Evolutionary conservation across 148 eudicot genomes (phyloP), one percentile per base, ranked within the genome.

Genomic region (Vaccinium vitisidaea): DNA sequence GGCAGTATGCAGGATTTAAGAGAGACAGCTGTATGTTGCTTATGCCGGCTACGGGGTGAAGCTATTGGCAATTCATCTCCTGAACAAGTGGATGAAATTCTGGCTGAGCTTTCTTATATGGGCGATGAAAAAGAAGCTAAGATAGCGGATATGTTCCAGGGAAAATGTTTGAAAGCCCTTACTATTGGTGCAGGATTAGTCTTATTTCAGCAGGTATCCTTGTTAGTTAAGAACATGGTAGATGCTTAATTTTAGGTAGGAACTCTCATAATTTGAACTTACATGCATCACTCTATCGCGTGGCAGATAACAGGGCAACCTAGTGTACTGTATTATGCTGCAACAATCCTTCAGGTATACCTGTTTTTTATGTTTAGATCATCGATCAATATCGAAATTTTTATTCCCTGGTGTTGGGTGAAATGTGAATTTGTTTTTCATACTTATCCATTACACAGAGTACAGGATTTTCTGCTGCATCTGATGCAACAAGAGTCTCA

Each of bases 381-480:
- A 12, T 74, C 5, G 6, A 65, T 9, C 23, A 73, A 10, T 48
- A 77, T 58, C 12, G 18, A 59, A 67, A 27, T 39, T 15, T 49
- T 39, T 61, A 27, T 59, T 83, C 5, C 77, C 67, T 55, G 49
- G 53, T 25, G n/a, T 25, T 23, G 49, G 23, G 1, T n/a, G 48
- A 73, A 39, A 74, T 52, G 81, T 58, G 43, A 9, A 50, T 82
- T 4, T 49, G 56, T 80, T 27, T 61, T 46, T 65, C n/a, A 36
- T 54, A 61, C 61, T 80, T 77, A 88, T 79, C 81, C 69, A 32
- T 81, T 82, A 27, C 70, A 81, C 85, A 96, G 99, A 94, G 88
- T 93, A 98, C 99, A 89, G 99, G 99, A 80, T 97, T 97, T 89
- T 92, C 99, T 85, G 99, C 94, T 19, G 99, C 99, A 81, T 89